Conservation (phyloP, 2,329 filamentous ascomycete species). For the Fonsecaea pugnacius region DNA sequence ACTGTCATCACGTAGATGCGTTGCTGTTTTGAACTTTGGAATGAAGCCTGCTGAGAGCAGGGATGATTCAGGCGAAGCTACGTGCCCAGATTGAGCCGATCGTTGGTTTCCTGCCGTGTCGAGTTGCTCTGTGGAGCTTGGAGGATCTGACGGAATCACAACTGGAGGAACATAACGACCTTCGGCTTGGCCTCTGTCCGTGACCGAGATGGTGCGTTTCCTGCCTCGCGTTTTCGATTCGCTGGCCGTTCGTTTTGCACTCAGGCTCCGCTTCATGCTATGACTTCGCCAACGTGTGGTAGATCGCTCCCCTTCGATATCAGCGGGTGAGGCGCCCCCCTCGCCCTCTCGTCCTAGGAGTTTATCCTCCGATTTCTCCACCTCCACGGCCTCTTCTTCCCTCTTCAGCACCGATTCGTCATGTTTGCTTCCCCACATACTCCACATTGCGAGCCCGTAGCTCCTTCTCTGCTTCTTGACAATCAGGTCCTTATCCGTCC, state of each 20-base stretch:
- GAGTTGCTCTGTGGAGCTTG: slow-evolving; percentile 1
- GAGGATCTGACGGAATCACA: slow-evolving; percentile 3
- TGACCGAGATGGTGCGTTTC: slow-evolving; percentile 32
- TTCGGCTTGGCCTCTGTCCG: slow-evolving; percentile 35
- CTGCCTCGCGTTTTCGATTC: slow-evolving; percentile 20
- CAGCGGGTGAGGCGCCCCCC: not conserved
- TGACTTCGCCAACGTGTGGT: slow-evolving; percentile 1
- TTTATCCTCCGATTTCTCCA: slow-evolving; percentile 12
- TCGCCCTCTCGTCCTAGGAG: not conserved
- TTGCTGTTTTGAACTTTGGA: slow-evolving; percentile 34
- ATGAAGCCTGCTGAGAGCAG: slow-evolving; percentile 31
- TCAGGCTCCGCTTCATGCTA: slow-evolving; percentile 18
- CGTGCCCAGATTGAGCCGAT: not conserved
- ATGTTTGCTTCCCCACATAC: slow-evolving; percentile 84
- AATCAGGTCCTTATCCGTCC: slow-evolving; percentile 52
- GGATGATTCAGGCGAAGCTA: slow-evolving; percentile 17
- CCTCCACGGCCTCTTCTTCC: slow-evolving; percentile 34
- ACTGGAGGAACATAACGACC: slow-evolving; percentile 9
- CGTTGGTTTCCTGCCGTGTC: slow-evolving; percentile 4
- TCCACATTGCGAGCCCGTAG: slow-evolving; percentile 81
- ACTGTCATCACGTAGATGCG: slow-evolving; percentile 32
- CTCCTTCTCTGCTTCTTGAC: slow-evolving; percentile 63
- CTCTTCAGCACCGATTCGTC: slow-evolving; percentile 71
- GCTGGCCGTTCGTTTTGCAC: slow-evolving; percentile 19
- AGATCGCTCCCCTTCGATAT: not conserved